Percentiles rank a stretch among this genome's conserved stretches.
Evolutionary conservation across 2,329 filamentous ascomycete genomes (phyloP).

Genomic region (Exophiala oligosperma): DNA sequence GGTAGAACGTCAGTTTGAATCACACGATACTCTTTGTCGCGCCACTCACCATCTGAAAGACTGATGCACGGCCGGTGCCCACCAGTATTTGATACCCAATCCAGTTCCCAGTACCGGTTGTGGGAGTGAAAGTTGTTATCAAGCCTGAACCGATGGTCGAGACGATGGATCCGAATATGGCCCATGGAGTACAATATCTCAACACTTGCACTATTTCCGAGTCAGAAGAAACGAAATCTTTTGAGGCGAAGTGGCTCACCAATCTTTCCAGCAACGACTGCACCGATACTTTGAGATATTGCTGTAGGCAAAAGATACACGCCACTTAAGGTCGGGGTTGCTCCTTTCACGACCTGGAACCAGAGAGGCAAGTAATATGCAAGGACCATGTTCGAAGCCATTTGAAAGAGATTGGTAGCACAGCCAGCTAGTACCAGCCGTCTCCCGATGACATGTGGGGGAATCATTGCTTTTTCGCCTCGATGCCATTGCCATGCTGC

Average conservation of each 20-base stretch:
- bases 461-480: constrained; percentile 30
- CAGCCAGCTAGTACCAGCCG: constrained; percentile 25
- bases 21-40: too few species aligned
- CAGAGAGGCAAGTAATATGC: constrained; percentile 32
- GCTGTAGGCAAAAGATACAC: constrained; percentile 29
- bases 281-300: constrained; percentile 20
- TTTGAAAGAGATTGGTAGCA: constrained; percentile 21
- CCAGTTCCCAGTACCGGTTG: constrained; percentile 31
- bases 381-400: constrained; percentile 25
- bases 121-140: constrained; percentile 29
- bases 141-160: constrained; percentile 31
- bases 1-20: not conserved
- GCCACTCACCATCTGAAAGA: constrained; percentile 26
- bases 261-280: constrained; percentile 21
- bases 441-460: constrained; percentile 24
- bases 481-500: constrained; percentile 30
- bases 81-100: constrained; percentile 34
- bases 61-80: constrained; percentile 30
- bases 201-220: constrained; percentile 16
- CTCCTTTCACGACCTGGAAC: constrained; percentile 32
- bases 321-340: constrained; percentile 27
- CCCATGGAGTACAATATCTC: constrained; percentile 32
- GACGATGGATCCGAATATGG: constrained; percentile 27
- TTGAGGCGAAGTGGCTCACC: constrained; percentile 1
- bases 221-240: not conserved